A percentile compares a stretch with the other conserved stretches of the same genome.
Conservation (phyloP, 345 rosid species). For the Salix exigua region DNA sequence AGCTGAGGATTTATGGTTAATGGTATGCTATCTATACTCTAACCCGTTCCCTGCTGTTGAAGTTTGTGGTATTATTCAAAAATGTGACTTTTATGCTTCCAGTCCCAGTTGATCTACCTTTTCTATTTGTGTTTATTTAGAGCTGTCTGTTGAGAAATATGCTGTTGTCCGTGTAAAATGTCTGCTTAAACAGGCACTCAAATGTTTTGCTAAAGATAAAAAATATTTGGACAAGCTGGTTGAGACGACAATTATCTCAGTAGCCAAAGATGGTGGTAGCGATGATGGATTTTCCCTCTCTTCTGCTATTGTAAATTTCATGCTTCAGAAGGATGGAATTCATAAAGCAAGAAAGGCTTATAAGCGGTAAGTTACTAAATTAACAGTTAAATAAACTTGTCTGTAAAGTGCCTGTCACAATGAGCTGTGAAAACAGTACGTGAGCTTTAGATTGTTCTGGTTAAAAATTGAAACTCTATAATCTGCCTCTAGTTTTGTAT, state of each 20-base stretch:
- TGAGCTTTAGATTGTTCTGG: neutral
- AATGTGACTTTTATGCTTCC: too few relatives aligned
- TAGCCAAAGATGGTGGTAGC: slow-evolving; percentile 54
- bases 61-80: neutral
- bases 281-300: slow-evolving; percentile 66
- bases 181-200: slow-evolving; percentile 49
- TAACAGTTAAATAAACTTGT: neutral
- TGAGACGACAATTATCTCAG: slow-evolving; percentile 53
- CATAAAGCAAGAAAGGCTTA: slow-evolving; percentile 56
- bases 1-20: slow-evolving; percentile 76
- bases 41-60: neutral
- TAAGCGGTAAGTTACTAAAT: slow-evolving; percentile 48
- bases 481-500: too few relatives aligned
- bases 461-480: too few relatives aligned
- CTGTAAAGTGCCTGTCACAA: neutral
- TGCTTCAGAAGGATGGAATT: slow-evolving; percentile 61
- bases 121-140: too few relatives aligned
- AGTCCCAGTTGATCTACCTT: too few relatives aligned
- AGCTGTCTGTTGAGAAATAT: neutral
- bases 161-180: neutral
- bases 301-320: slow-evolving; percentile 50
- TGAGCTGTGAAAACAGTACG: neutral
- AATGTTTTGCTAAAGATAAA: slow-evolving; percentile 45
- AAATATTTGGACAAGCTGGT: slow-evolving; percentile 62
- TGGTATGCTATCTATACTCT: slow-evolving; percentile 43